Evolutionary conservation across 2,329 filamentous ascomycete species (phyloP), one percentile per base, ranked within the genome.

Genomic region (Arthrobotrys conoides): DNA sequence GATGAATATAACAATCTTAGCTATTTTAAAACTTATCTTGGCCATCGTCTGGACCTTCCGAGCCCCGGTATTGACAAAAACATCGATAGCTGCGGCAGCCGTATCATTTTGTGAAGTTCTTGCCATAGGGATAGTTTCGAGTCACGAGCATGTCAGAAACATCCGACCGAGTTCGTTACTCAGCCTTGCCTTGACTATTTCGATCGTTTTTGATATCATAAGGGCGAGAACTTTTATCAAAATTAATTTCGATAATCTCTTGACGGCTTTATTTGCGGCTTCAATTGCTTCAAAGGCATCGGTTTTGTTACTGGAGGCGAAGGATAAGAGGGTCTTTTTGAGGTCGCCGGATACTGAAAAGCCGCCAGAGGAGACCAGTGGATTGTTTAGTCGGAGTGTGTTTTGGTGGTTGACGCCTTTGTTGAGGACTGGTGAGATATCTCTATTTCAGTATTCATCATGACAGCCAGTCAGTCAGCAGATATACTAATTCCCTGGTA

Each of bases 341-440:
- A 18, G 76, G 46, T 72, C 75, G 9, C 79, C 79, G 9, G 80
- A 82, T n/a, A 81, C 81, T 5, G 51, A 82, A n/a, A 76, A 68
- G 30, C 66, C 82, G 18, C 67, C 80, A 0, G 85, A 86, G 73
- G 82, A 82, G 0, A 84, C 83, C 0, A 83, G 83, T 0, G 84
- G 84, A 0, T 59, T 84, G 9, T 76, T 85, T 5, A 85, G 81
- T 48, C 80, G 84, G n/a, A 83, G 82, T 12, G 46, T 85, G 2
- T 85, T 85, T 55, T 84, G 83, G 83, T 85, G 84, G 84, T 66
- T 85, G 12, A 85, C 84, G 30, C 18, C 63, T 0, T 67, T 85
- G 5, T 82, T 85, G 30, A 72, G 44, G 49, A 30, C 59, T 33
- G 75, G 75, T 78, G 36, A 65, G 44, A 18, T 68, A 22, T 16